Evolutionary conservation across 176 grass and related monocot genomes (phyloP).

Genomic region (Ensete ventricosum): DNA sequence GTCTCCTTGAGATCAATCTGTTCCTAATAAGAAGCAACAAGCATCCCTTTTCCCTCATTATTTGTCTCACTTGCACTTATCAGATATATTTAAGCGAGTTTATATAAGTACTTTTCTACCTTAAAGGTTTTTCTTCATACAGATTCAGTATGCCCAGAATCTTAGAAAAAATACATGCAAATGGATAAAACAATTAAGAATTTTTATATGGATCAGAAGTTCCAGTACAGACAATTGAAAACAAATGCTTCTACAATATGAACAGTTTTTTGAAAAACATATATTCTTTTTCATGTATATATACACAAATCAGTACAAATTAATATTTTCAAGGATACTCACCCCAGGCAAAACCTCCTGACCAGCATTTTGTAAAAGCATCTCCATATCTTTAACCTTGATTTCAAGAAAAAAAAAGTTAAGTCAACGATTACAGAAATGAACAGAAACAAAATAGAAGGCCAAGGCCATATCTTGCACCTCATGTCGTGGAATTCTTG

Average conservation of each 20-base stretch:
- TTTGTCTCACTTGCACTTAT: too few species aligned
- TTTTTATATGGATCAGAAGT: too few species aligned
- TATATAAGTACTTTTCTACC: too few species aligned
- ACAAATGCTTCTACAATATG: background rate
- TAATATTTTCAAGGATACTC: constrained; percentile 27
- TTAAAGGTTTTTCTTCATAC: too few species aligned
- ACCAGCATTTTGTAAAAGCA: constrained; percentile 64
- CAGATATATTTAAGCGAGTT: too few species aligned
- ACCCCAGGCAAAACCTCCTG: constrained; percentile 71
- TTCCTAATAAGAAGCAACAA: too few species aligned
- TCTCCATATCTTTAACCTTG: constrained; percentile 82
- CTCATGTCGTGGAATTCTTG: constrained; percentile 82
- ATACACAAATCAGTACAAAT: constrained; percentile 2
- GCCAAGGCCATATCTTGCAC: constrained; percentile 10
- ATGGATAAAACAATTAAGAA: too few species aligned
- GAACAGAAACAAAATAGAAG: background rate
- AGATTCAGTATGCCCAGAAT: too few species aligned
- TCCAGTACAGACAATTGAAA: too few species aligned
- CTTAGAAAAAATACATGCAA: too few species aligned
- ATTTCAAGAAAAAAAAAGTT: constrained; percentile 18
- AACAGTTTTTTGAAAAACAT: background rate
- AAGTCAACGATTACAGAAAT: background rate
- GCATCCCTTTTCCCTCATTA: too few species aligned
- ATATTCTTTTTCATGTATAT: background rate
- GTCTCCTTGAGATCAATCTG: too few species aligned